Evolutionary conservation across 2,329 filamentous ascomycete species (phyloP), one percentile per base, ranked within the genome.

Genomic region (Tolypocladium sp.): DNA sequence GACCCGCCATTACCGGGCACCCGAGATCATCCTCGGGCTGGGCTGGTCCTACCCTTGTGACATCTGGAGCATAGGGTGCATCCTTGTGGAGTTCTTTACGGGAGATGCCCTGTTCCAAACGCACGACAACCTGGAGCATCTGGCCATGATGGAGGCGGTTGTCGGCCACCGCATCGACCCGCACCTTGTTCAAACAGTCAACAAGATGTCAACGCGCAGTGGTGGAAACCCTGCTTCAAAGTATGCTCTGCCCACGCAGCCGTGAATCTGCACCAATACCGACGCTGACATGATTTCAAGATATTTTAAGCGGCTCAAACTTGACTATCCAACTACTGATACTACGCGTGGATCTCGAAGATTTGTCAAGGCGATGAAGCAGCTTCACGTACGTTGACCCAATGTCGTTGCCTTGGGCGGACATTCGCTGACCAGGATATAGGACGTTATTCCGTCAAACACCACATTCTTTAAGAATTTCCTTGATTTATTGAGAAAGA

Each of bases 111-210:
- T 89, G 2, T 89, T 89, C 70, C 86, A 89, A 68, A 89, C 86
- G 1, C 86, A 89, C 65, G 86, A 89, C 64, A 89, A 89, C 61
- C 76, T 89, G 30, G 86, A 89, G 70, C 86, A 89, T 68, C 73
- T 89, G 57, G 86, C 86, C n/a, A 89, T 89, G 86, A 89, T 89
- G 86, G 86, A 88, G 67, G 83, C 82, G 40, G 86, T 89, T 9
- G 83, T 85, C 58, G 83, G 83, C 56, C 73, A 74, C 27, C 77
- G 80, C 56, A 82, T 89, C 57, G 85, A 88, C 62, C 72, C 73
- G 0, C 76, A 82, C 61, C 78, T 89, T 7, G 81, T 89, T 5
- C 73, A 74, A 56, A 57, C 67, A 13, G 70, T 75, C 22, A 75
- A 75, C 63, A 80, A 82, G 66, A 82, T 83, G 73, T 76, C 79